These are phyloP conservation scores for Tetrahymena borealis DNA, from an alignment of 73 alveolate genomes.

Conservation along the genomic window DNA sequence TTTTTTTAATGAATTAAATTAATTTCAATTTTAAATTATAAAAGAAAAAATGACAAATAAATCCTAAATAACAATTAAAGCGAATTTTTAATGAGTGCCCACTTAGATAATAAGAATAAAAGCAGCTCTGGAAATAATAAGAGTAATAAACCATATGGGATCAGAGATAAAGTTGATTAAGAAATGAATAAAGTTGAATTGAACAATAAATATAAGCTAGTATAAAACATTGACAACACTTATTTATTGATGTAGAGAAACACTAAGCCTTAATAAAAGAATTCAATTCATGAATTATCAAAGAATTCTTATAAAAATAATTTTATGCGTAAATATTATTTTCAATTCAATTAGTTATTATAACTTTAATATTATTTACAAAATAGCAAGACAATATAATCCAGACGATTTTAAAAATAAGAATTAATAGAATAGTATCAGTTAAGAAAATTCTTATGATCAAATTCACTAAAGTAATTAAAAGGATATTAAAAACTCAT, in stretches of 20 bases:
- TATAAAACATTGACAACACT: neutral
- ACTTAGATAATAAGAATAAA: neutral
- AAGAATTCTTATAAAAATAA: neutral
- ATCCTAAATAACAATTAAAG: neutral
- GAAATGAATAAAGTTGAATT: neutral
- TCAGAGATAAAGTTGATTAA: neutral
- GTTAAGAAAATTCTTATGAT: neutral
- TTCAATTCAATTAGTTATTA: neutral
- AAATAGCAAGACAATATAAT: neutral
- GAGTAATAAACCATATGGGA: neutral
- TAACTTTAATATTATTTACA: neutral
- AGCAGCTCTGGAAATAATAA: neutral
- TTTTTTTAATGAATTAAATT: neutral
- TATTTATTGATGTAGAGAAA: neutral
- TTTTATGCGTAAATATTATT: neutral
- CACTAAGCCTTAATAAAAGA: too few relatives aligned
- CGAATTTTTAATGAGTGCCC: neutral
- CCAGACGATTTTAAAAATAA: neutral
- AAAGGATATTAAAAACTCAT: too few relatives aligned
- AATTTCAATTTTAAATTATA: neutral
- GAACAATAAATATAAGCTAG: neutral
- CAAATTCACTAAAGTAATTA: too few relatives aligned
- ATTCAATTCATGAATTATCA: neutral
- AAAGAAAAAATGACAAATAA: neutral
- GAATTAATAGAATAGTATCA: neutral